phyloP scores from a whole-genome alignment of 805 yeast genomes.

The Zygoascus bituminiphila region DNA sequence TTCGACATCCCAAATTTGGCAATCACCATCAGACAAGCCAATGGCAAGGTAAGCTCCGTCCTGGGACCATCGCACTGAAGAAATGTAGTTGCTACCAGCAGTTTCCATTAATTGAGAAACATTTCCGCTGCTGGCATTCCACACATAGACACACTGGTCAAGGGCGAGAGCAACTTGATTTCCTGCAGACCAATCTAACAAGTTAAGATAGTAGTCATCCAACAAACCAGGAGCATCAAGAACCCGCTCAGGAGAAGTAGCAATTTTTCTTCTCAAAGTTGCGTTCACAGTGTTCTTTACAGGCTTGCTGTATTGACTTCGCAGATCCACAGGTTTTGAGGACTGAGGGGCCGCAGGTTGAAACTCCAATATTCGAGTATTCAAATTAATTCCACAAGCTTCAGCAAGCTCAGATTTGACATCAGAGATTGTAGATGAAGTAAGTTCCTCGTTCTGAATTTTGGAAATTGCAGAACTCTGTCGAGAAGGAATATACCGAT shows the following conservation, averaged over 20 bases:
- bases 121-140: conserved; percentile 82
- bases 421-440: conserved; percentile 28
- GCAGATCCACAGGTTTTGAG: conserved; percentile 28
- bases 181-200: conserved; percentile 78
- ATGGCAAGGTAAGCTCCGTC: conserved; percentile 82
- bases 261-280: conserved; percentile 47
- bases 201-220: conserved; percentile 85
- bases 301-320: conserved; percentile 30
- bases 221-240: conserved; percentile 92
- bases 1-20: conserved; percentile 93
- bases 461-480: conserved; percentile 42
- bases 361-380: conserved; percentile 75
- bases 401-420: conserved; percentile 78
- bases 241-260: conserved; percentile 85
- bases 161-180: conserved; percentile 84
- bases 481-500: conserved; percentile 55
- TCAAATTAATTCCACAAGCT: conserved; percentile 84
- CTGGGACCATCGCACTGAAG: conserved; percentile 83
- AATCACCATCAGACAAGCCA: conserved; percentile 72
- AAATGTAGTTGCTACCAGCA: conserved; percentile 38
- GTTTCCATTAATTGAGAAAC: conserved; percentile 60
- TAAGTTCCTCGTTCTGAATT: conserved; percentile 22
- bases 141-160: conserved; percentile 73
- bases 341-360: conserved; percentile 77
- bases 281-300: conserved; percentile 26